These are phyloP conservation scores for Phlyctochytrium bullatum DNA, from an alignment of 192 early-diverging fungal genomes.

Conservation along the genomic window DNA sequence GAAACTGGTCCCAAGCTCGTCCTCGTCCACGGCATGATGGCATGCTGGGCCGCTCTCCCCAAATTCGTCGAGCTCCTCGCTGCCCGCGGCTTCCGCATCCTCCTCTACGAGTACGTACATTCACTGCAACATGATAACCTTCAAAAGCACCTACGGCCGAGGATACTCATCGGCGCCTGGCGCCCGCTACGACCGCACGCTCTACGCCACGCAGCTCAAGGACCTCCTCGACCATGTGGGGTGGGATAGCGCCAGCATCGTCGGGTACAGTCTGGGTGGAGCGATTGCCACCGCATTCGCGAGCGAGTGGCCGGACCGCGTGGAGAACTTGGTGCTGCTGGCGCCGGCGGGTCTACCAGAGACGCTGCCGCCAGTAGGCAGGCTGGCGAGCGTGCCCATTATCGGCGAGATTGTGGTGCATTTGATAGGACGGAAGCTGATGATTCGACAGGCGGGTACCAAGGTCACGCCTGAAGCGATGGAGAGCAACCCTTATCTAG, in stretches of 20 bases:
- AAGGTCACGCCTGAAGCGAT: too few relatives aligned
- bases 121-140: too few relatives aligned
- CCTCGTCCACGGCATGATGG: slow-evolving; percentile 41
- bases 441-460: too few relatives aligned
- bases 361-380: too few relatives aligned
- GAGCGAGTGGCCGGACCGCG: slow-evolving; percentile 35
- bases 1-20: slow-evolving; percentile 17
- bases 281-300: slow-evolving; percentile 46
- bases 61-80: slow-evolving; percentile 24
- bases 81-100: slow-evolving; percentile 35
- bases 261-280: slow-evolving; percentile 48
- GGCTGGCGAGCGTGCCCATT: too few relatives aligned
- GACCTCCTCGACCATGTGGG: slow-evolving; percentile 43
- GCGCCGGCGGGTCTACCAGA: slow-evolving; percentile 50
- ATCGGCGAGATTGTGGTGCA: too few relatives aligned
- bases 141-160: too few relatives aligned
- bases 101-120: slow-evolving; percentile 45
- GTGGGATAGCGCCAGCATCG: slow-evolving; percentile 37
- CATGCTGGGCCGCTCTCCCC: slow-evolving; percentile 16
- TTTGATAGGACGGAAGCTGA: too few relatives aligned
- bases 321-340: slow-evolving; percentile 39
- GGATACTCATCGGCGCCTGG: slow-evolving; percentile 47
- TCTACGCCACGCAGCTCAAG: slow-evolving; percentile 41
- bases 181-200: slow-evolving; percentile 27
- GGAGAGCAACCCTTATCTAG: too few relatives aligned